Evolutionary conservation across 768 basidiomycete genomes (phyloP), one percentile per base, ranked within the genome.

Genomic region (Termitomyces sp.): DNA sequence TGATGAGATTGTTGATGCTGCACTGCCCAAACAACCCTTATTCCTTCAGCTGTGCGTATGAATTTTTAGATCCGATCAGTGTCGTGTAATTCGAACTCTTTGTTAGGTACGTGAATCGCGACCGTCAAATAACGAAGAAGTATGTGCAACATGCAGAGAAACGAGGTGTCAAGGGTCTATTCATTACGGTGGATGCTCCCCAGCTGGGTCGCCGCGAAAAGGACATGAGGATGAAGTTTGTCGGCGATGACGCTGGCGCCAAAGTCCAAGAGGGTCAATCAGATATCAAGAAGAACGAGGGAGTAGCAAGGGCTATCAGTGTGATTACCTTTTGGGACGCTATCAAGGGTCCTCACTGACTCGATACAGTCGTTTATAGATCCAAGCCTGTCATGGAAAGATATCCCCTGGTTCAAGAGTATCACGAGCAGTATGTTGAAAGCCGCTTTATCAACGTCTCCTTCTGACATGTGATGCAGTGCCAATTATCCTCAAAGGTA

Each of bases 131-230:
- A 60, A 96, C 94, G 10, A 85, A 87, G 70, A 83, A 85, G 59
- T 85, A 92, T 56, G 90, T 97, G 1, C 83, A 90, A 62, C 92
- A 95, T 62, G 96, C 94, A 2, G 92, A 94, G 72, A 76, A 80
- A 63, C 83, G 93, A 32, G 94, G 95, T 3, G 81, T 98, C 67
- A 94, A 94, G 70, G 95, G 80, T 2, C 74, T 97, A 16, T 97
- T 98, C 72, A 96, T 98, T 70, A 97, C 95, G 0, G 95, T 98
- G 33, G 96, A 98, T 72, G 96, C 95, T 0, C 95, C 96, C 11
- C 93, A 96, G 63, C 84, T 98, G 8, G 96, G 95, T 50, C 45
- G 24, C 14, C 45, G 45, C 5, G 45, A 46, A 46, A 46, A 26
- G 18, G 45, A 46, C 45, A 26, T 46, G 45, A 46, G 45, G 7